Conservation (phyloP, 2,329 filamentous ascomycete genomes). For the Cytospora mali region DNA sequence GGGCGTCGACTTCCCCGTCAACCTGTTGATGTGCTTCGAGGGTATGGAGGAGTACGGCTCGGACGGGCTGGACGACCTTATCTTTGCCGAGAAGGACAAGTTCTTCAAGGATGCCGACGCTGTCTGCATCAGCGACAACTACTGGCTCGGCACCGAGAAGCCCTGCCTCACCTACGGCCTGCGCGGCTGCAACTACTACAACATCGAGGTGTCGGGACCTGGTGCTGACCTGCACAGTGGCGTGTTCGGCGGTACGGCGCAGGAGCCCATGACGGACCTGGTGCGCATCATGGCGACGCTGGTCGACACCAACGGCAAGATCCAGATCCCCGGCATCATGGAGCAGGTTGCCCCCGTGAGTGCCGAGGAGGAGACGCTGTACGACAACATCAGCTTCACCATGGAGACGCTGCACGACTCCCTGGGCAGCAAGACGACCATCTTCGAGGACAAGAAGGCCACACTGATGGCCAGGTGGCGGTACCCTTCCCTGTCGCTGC, state of each 20-base stretch:
- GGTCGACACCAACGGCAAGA: constrained; percentile 89
- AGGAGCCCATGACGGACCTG: constrained; percentile 98
- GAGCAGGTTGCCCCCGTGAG: constrained; percentile 91
- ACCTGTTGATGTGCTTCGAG: constrained; percentile 98
- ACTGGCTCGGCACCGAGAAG: constrained; percentile 99
- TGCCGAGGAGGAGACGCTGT: constrained; percentile 83
- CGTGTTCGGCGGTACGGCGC: constrained; percentile 93
- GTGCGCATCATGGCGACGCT: constrained; percentile 79
- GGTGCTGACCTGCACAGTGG: constrained; percentile 94
- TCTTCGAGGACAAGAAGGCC: constrained; percentile 84
- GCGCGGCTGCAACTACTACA: constrained; percentile 97
- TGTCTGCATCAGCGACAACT: constrained; percentile 98
- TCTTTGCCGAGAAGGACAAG: constrained; percentile 85
- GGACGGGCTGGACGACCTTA: constrained; percentile 93
- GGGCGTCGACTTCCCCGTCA: constrained; percentile 92
- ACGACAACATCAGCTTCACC: constrained; percentile 87
- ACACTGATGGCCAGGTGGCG: constrained; percentile 97
- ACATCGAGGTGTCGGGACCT: constrained; percentile 84
- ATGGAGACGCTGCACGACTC: constrained; percentile 96
- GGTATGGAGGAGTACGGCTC: constrained; percentile 99
- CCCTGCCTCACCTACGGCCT: constrained; percentile 97
- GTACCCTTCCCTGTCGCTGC: constrained; percentile 88
- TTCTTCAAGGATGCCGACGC: constrained; percentile 96
- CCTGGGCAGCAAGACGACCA: constrained; percentile 83
- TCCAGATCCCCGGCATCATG: constrained; percentile 89